phyloP scores from a whole-genome alignment of 2,329 filamentous ascomycete species.

The Xylaria sp. region DNA sequence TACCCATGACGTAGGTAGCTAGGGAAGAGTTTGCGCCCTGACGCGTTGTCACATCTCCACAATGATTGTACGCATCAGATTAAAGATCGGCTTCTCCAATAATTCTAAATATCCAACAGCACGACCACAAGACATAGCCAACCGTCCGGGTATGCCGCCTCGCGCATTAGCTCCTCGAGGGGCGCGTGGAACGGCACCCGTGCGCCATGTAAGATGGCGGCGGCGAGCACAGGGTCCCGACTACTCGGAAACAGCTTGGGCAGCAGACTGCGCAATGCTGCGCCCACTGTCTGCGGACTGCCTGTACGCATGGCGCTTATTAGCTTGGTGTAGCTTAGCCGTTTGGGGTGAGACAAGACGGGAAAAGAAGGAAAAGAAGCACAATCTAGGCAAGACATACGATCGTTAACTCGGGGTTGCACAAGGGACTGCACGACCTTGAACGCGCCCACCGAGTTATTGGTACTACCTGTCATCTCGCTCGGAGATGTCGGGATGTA shows the following conservation, averaged over 20 bases:
- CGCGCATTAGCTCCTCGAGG: conserved; percentile 81
- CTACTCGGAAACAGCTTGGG: conserved; percentile 87
- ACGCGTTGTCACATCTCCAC: too few relatives aligned
- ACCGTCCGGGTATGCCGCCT: conserved; percentile 87
- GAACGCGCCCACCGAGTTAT: conserved; percentile 57
- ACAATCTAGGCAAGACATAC: conserved; percentile 39
- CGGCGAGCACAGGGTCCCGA: conserved; percentile 81
- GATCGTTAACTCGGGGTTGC: conserved; percentile 46
- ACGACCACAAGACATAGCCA: conserved; percentile 85
- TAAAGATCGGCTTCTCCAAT: too few relatives aligned
- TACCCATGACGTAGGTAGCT: too few relatives aligned
- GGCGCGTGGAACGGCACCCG: conserved; percentile 79
- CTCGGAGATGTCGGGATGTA: conserved; percentile 72
- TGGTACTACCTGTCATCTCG: conserved; percentile 39
- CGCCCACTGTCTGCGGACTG: conserved; percentile 66
- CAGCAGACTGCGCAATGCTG: conserved; percentile 74
- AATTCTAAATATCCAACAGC: conserved; percentile 58
- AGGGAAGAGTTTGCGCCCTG: too few relatives aligned
- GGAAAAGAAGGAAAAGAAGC: neutral
- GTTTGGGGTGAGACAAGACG: neutral
- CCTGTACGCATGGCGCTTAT: conserved; percentile 27
- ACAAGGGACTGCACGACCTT: conserved; percentile 79
- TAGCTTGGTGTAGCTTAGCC: neutral
- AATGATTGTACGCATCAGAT: too few relatives aligned
- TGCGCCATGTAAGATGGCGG: conserved; percentile 84